These are phyloP conservation scores for Scenedesmus sp. DNA, from an alignment of 163 green algal genomes.

Conservation along the genomic window DNA sequence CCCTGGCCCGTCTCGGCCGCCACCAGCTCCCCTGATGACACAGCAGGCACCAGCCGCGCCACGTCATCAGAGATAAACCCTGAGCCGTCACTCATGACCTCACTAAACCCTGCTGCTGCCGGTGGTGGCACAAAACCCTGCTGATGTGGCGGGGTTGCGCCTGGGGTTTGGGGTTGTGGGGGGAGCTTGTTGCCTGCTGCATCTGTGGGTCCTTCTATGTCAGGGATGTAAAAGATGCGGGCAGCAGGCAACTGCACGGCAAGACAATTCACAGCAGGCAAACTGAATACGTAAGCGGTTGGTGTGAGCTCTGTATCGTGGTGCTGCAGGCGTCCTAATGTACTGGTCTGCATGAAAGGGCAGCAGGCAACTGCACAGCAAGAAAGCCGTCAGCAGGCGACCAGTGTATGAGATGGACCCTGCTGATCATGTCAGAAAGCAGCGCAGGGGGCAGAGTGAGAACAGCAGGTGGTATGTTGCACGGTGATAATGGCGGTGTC, in stretches of 20 bases:
- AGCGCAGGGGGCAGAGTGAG: background rate
- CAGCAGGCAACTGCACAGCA: too few species aligned
- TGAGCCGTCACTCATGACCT: conserved; percentile 22
- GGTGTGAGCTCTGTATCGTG: background rate
- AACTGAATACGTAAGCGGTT: background rate
- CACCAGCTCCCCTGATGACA: conserved; percentile 14
- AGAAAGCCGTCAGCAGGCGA: too few species aligned
- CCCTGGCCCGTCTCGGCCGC: background rate
- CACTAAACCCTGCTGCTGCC: conserved; percentile 1
- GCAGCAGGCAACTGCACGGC: background rate
- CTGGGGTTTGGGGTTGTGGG: background rate
- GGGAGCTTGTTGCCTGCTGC: background rate
- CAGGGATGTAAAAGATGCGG: conserved; percentile 10
- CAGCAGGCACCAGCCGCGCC: conserved; percentile 6
- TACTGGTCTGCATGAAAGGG: too few species aligned
- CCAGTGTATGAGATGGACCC: too few species aligned
- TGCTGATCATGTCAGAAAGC: background rate
- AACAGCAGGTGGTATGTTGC: background rate
- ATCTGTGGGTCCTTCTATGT: conserved; percentile 31
- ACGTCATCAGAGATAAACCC: conserved; percentile 36
- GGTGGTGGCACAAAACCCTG: background rate
- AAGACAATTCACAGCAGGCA: background rate
- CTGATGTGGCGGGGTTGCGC: background rate
- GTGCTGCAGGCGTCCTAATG: too few species aligned
- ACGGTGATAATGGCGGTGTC: too few species aligned